Evolutionary conservation across 768 basidiomycete species (phyloP).

Genomic region (Lactifluus hygrophoroides): DNA sequence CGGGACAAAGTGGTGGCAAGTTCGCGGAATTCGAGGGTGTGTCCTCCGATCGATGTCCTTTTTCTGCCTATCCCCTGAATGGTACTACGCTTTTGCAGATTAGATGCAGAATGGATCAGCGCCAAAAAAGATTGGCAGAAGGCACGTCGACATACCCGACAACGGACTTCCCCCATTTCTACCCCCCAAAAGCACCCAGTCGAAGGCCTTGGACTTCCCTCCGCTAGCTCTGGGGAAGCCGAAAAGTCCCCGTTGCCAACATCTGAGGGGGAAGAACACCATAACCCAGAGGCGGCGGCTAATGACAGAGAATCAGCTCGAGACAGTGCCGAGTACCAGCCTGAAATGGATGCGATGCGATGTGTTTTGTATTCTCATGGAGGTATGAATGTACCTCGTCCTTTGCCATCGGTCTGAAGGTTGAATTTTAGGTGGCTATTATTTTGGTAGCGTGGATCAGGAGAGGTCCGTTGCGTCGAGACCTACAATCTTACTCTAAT

Average conservation of each 20-base stretch:
- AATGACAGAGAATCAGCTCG: constrained; percentile 22
- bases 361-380: constrained; percentile 81
- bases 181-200: neutral
- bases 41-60: constrained; percentile 9
- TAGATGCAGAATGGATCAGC: constrained; percentile 83
- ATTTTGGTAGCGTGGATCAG: constrained; percentile 74
- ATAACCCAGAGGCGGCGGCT: constrained; percentile 19
- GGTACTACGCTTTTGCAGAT: constrained; percentile 32
- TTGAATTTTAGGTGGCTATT: constrained; percentile 59
- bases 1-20: constrained; percentile 55
- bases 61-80: neutral
- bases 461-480: constrained; percentile 39
- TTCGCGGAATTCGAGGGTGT: too few species aligned
- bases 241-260: neutral
- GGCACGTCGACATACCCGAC: constrained; percentile 47
- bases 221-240: neutral
- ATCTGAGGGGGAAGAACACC: constrained; percentile 10
- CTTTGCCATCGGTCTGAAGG: constrained; percentile 15
- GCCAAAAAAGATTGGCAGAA: constrained; percentile 78
- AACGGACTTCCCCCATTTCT: neutral
- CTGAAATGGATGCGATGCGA: constrained; percentile 74
- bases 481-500: neutral
- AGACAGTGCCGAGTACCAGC: constrained; percentile 36
- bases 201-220: neutral
- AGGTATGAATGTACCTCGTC: constrained; percentile 33